Conservation (phyloP, 2,329 filamentous ascomycete genomes). For the Fusarium clavum region DNA sequence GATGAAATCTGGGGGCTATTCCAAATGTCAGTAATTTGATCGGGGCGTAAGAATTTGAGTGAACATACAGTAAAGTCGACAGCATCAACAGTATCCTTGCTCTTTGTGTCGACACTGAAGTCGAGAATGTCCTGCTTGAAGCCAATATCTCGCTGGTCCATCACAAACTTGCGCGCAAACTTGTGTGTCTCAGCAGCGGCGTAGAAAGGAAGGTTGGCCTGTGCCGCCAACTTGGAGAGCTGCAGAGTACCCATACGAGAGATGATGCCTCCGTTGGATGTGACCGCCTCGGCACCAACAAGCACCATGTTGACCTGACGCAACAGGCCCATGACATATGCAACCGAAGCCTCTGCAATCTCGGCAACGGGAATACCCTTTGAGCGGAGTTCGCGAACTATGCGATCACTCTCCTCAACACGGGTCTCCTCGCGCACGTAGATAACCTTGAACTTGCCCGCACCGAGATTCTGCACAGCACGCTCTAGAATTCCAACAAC, state of each 20-base stretch:
- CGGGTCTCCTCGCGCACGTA: constrained; percentile 74
- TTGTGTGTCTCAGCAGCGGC: constrained; percentile 97
- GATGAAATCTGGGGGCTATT: constrained; percentile 73
- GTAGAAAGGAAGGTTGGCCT: constrained; percentile 80
- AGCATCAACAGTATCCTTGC: constrained; percentile 62
- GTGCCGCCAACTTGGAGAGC: constrained; percentile 82
- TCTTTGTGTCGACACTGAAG: constrained; percentile 68
- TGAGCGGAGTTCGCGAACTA: constrained; percentile 76
- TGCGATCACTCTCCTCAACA: constrained; percentile 72
- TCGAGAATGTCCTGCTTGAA: constrained; percentile 82
- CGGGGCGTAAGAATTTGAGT: neutral
- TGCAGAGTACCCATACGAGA: constrained; percentile 88
- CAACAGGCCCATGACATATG: constrained; percentile 74
- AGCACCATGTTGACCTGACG: constrained; percentile 74
- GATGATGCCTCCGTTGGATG: constrained; percentile 93
- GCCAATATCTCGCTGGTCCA: constrained; percentile 83
- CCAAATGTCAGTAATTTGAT: neutral
- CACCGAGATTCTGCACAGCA: constrained; percentile 68
- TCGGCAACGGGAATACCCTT: constrained; percentile 83
- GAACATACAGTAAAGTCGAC: constrained; percentile 76
- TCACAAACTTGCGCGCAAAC: constrained; percentile 87
- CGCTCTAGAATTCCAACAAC: constrained; percentile 81
- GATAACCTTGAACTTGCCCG: constrained; percentile 82
- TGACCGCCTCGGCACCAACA: constrained; percentile 84
- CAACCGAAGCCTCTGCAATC: constrained; percentile 71